These are phyloP conservation scores for Luffa acutangula DNA, from an alignment of 306 rosid genomes.

Conservation along the genomic window DNA sequence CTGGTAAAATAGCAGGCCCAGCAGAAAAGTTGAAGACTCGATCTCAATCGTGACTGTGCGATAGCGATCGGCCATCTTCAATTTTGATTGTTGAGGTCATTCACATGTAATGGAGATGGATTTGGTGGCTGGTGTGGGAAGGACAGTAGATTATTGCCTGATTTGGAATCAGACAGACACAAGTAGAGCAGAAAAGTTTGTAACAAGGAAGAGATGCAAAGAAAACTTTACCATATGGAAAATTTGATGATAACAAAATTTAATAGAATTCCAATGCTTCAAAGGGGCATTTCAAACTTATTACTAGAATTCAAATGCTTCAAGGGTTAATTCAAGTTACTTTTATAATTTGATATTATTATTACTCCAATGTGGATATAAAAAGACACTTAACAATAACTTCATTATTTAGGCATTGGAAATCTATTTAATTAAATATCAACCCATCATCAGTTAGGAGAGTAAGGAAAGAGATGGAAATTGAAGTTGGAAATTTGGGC, in stretches of 20 bases:
- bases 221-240: not conserved
- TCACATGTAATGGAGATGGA: not conserved
- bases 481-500: not conserved
- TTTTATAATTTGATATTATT: not conserved
- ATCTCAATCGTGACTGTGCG: too few species aligned
- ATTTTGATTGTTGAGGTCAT: too few species aligned
- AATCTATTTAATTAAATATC: not conserved
- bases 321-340: not conserved
- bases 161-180: not conserved
- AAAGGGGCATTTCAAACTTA: too few species aligned
- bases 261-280: not conserved
- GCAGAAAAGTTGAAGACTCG: too few species aligned
- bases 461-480: not conserved
- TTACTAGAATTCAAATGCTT: too few species aligned
- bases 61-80: too few species aligned
- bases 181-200: not conserved
- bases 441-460: not conserved
- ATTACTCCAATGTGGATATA: not conserved
- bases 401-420: too few species aligned
- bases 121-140: not conserved
- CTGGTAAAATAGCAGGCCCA: too few species aligned
- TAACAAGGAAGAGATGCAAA: not conserved
- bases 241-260: not conserved
- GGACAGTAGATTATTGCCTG: not conserved
- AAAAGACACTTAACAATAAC: too few species aligned